Evolutionary conservation across 2,329 filamentous ascomycete species (phyloP), one percentile per base, ranked within the genome.

Genomic region (Torrubiella hemipterigena): DNA sequence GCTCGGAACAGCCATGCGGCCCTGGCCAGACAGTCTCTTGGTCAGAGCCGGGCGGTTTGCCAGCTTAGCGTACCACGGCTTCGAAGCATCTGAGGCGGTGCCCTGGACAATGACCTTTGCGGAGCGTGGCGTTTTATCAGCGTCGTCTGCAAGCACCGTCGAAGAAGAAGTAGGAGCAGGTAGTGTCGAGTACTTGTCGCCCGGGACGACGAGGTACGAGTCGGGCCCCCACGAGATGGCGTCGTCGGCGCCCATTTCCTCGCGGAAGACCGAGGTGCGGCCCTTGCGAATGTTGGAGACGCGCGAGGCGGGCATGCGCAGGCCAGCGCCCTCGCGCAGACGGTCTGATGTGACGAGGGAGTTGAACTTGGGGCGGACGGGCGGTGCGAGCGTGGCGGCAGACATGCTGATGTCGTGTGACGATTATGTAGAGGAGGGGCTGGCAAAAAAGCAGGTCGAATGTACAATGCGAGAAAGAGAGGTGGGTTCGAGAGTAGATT

Each of bases 261-360:
- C 67, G 42, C 54, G 67, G 41, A 72, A 72, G 34, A 69, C 51
- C 15, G 67, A 70, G 40, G 54, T 61, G 29, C 67, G 58, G 25
- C 58, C 63, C 44, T 67, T 69, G 38, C 51, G 55, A 29, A 69
- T 60, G 34, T 61, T 67, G 42, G 54, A 54, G 24, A 42, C 42
- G 19, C 45, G 46, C 52, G 62, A 61, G 17, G 52, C 49, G 28
- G 53, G 54, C 9, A 54, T 48, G 31, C 50, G 41, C 10, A 58
- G 50, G 20, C 47, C 45, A n/a, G 57, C 58, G 35, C 59, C 54
- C 44, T 69, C 66, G 38, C 65, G 59, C 22, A 71, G 49, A 25
- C 67, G 63, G 44, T 71, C 64, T 32, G 63, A 58, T 3, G 67
- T 71, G 34, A 57, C 45, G 32, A 58, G 56, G 1, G 65, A 64